Evolutionary conservation across 2,329 filamentous ascomycete species (phyloP).

Genomic region (Cladosporium cucumerinum): DNA sequence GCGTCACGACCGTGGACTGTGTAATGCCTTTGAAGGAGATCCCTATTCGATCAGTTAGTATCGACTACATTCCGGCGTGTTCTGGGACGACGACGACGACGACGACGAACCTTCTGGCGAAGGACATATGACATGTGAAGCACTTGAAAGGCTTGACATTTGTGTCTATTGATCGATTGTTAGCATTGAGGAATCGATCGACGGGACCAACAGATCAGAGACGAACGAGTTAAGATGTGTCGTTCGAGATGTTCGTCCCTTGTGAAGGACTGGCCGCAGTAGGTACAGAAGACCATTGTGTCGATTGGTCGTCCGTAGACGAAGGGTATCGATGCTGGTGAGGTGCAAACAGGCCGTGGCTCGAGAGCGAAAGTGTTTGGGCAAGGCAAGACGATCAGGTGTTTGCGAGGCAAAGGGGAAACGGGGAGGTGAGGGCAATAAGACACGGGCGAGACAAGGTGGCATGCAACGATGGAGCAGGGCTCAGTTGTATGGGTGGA

Average conservation of each 20-base stretch:
- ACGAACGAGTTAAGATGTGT: constrained; percentile 52
- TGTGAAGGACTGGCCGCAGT: constrained; percentile 53
- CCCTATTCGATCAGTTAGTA: constrained; percentile 33
- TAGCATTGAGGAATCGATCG: neutral
- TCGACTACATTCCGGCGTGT: neutral
- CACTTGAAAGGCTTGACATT: constrained; percentile 57
- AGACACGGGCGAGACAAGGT: constrained; percentile 17
- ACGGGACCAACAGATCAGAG: neutral
- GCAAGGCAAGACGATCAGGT: neutral
- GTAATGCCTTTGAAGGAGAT: constrained; percentile 51
- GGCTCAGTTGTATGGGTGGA: constrained; percentile 12
- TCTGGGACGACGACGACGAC: neutral
- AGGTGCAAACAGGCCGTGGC: constrained; percentile 2
- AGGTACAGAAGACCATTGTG: constrained; percentile 53
- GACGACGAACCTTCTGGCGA: constrained; percentile 47
- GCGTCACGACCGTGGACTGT: constrained; percentile 50
- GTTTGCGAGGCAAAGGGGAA: constrained; percentile 3
- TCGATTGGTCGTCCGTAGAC: constrained; percentile 17
- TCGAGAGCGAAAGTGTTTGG: neutral
- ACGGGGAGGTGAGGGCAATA: constrained; percentile 12
- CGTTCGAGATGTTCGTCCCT: constrained; percentile 52
- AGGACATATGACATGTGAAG: constrained; percentile 54
- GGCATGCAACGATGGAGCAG: constrained; percentile 17
- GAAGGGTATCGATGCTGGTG: constrained; percentile 1
- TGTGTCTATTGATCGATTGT: constrained; percentile 39